phyloP scores from a whole-genome alignment of 164 flowering plant genomes.

The Stephania japonica region DNA sequence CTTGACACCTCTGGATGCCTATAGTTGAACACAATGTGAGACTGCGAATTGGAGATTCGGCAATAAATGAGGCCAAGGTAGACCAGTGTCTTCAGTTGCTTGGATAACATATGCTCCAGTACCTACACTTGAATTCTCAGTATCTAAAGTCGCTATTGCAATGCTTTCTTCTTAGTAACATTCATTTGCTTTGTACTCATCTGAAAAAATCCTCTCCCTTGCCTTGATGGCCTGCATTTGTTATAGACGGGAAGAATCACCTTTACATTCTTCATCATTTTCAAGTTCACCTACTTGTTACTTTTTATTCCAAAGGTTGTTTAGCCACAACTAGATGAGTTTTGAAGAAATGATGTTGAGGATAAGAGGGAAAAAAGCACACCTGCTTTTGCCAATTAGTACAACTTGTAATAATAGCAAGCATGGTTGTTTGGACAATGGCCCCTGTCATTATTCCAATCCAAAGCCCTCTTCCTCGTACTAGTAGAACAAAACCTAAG shows the following conservation, averaged over 20 bases:
- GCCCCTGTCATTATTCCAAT: constrained; percentile 56
- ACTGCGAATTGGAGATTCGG: not conserved
- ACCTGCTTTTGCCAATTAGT: constrained; percentile 76
- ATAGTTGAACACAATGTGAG: not conserved
- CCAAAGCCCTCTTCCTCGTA: constrained; percentile 75
- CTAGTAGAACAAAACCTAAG: constrained; percentile 37
- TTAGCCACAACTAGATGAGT: not conserved
- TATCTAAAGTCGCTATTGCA: not conserved
- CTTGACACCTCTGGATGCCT: not conserved
- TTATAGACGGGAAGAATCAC: not conserved
- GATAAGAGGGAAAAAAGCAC: not conserved
- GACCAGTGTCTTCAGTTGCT: not conserved
- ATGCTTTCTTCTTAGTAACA: not conserved
- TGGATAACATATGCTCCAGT: not conserved
- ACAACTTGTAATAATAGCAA: constrained; percentile 35
- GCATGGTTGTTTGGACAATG: constrained; percentile 38
- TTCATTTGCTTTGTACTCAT: not conserved
- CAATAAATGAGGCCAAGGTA: not conserved
- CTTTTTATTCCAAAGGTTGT: not conserved
- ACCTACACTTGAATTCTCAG: not conserved
- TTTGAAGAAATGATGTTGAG: not conserved
- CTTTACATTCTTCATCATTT: not conserved
- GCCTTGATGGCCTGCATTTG: not conserved
- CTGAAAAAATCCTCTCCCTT: not conserved
- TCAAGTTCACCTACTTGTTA: not conserved